These are phyloP conservation scores for Hirschfeldia incana DNA, from an alignment of 345 rosid genomes.

Conservation along the genomic window DNA sequence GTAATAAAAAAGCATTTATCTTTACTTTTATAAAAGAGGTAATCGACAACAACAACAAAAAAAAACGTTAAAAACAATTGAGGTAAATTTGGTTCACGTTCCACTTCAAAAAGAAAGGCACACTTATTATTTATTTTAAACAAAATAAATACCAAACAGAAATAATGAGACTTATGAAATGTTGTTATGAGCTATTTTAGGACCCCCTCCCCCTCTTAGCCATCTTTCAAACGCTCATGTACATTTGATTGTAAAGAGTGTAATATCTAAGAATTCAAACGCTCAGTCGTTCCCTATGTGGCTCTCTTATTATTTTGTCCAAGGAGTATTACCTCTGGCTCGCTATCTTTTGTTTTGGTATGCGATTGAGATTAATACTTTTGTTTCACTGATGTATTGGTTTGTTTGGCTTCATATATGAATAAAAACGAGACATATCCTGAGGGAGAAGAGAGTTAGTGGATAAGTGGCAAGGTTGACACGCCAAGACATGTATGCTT, in stretches of 20 bases:
- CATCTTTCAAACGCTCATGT: too few species aligned
- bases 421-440: not conserved
- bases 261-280: too few species aligned
- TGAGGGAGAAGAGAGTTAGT: conserved; percentile 13
- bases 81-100: conserved; percentile 22
- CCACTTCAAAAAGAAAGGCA: not conserved
- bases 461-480: conserved; percentile 23
- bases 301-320: not conserved
- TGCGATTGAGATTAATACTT: not conserved
- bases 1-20: not conserved
- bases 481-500: conserved; percentile 12
- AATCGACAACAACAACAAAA: not conserved
- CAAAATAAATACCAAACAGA: not conserved
- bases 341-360: not conserved
- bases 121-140: not conserved
- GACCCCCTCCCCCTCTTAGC: too few species aligned
- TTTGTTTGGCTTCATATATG: not conserved
- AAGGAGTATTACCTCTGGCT: not conserved
- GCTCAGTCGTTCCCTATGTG: not conserved
- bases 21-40: conserved; percentile 6
- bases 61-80: not conserved
- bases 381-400: not conserved
- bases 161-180: not conserved
- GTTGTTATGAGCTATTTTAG: not conserved
- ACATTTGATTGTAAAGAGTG: too few species aligned